Base-by-base conservation (phyloP, 164 flowering plant species). In the Sedum album region DNA sequence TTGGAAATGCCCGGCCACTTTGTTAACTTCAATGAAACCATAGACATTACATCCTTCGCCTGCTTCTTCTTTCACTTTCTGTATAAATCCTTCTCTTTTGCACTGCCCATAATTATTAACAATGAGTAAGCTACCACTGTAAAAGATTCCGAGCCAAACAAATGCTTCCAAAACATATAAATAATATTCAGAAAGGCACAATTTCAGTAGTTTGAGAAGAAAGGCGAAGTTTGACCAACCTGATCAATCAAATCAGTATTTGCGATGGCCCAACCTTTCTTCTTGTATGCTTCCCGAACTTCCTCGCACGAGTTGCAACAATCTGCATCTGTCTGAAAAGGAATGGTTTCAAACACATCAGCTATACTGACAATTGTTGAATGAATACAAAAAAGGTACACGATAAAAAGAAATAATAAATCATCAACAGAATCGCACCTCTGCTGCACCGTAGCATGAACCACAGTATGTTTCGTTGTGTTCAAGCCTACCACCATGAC, bases 221-320 rank as follows among this genome's bases (percentile, higher is more conserved):
- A 33, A 30, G 28, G 26, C 5, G 5, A 30, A 39, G 61, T 41
- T 28, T 57, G 38, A 71, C 72, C 64, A 18, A 88, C 94, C 89
- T 88, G 94, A 70, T 88, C 94, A 69, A 88, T 88, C 77, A 86
- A 61, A 75, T 86, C 94, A 23, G 75, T 69, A 78, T 86, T 86
- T 48, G 89, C 71, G 75, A 88, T 14, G 6, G 77, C 91, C 94
- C 94, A 86, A 26, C 94, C 94, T 75, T 82, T 88, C 73, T 81
- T 85, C 60, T 79, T 71, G 68, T 88, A 88, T 61, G 91, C 91
- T 69, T 88, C 94, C 57, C 84, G 86, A 67, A 88, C 94, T 69
- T 86, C 94, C 74, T 88, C 91, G 71, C 94, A 88, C 57, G 89
- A 76, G 71, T 88, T 88, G 73, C 94, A 88, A 69, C 94, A 88